These are phyloP conservation scores for Tulasnella sp. DNA, from an alignment of 768 basidiomycete genomes.

Conservation along the genomic window DNA sequence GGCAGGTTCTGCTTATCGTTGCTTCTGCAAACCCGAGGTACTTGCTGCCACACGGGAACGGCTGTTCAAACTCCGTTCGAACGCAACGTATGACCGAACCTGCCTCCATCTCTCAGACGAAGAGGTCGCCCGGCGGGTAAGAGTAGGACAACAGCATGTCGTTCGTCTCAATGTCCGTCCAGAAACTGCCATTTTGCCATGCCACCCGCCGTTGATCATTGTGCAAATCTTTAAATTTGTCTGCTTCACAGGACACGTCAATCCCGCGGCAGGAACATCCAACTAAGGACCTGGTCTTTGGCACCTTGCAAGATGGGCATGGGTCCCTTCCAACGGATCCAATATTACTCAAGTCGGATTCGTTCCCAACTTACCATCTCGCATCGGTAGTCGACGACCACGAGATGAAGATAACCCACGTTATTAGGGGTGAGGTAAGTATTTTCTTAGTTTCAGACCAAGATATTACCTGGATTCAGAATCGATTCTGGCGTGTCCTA, in stretches of 20 bases:
- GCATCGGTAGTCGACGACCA: constrained; percentile 95
- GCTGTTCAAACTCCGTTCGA: constrained; percentile 62
- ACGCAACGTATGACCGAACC: constrained; percentile 74
- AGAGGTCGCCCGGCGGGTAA: constrained; percentile 63
- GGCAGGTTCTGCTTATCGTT: constrained; percentile 86
- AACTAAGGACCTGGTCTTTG: constrained; percentile 61
- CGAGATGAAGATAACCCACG: constrained; percentile 92
- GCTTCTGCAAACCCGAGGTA: constrained; percentile 77
- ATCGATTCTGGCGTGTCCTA: neutral
- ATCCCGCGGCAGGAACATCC: neutral
- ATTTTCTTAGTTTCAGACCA: neutral
- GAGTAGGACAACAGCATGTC: constrained; percentile 66
- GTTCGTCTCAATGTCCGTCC: constrained; percentile 75
- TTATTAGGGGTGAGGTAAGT: constrained; percentile 80
- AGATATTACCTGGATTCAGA: no score
- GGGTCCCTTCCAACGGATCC: constrained; percentile 80
- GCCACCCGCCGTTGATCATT: neutral
- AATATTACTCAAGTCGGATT: constrained; percentile 82
- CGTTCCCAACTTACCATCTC: constrained; percentile 92
- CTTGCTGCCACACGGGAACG: constrained; percentile 57
- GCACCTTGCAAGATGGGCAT: constrained; percentile 59
- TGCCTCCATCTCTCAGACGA: constrained; percentile 82
- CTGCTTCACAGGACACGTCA: constrained; percentile 7
- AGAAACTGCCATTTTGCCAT: neutral
- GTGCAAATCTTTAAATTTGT: neutral